Base-by-base conservation (phyloP, 495 filamentous ascomycete species). In the Poronia punctata region DNA sequence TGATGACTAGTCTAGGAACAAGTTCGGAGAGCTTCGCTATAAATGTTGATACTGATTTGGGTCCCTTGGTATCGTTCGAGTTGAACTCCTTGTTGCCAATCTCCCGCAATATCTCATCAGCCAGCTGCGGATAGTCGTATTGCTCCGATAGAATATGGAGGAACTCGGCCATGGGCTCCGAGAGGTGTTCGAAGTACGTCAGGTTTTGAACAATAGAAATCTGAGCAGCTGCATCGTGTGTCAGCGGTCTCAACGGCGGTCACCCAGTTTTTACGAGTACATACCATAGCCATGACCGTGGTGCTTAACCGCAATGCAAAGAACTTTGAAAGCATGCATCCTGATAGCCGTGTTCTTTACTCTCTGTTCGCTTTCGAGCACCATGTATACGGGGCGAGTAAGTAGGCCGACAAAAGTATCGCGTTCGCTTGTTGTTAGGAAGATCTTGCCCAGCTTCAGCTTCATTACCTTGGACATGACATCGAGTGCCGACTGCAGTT, bases 161-260 rank as follows among this genome's bases (percentile, higher is more conserved):
- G 52, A 97, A 95, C 61, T 99, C 92, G 15, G 92, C 93, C 92
- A 99, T 99, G 0, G 93, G 93, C 57, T 99, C 92, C 0, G 92
- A 88, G 11, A 99, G 65, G 60, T 99, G 92, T 61, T 99, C 92
- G 43, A 96, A 99, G 62, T 99, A 99, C 0, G 93, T 92, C 41
- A 99, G 66, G 52, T 88, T 97, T 56, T 97, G 92, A 32, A 96
- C 85, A 57, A 97, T 95, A 7, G 88, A 93, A 5, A 93, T 97
- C 76, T 97, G 92, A 15, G 92, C 93, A 33, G 86, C 90, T 95
- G 44, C 14, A n/a, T 22, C 21, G n/a, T 3, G 6, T 10, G 56
- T 70, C 37, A 65, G 63, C 5, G 33, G 11, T 17, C 15, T 25
- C 31, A 20, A 46, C 5, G 12, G 28, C 9, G 30, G 17, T 2